A percentile compares a stretch with the other conserved stretches of the same genome.
phyloP scores from a whole-genome alignment of 768 basidiomycete species.

The Clitopilus hobsonii region DNA sequence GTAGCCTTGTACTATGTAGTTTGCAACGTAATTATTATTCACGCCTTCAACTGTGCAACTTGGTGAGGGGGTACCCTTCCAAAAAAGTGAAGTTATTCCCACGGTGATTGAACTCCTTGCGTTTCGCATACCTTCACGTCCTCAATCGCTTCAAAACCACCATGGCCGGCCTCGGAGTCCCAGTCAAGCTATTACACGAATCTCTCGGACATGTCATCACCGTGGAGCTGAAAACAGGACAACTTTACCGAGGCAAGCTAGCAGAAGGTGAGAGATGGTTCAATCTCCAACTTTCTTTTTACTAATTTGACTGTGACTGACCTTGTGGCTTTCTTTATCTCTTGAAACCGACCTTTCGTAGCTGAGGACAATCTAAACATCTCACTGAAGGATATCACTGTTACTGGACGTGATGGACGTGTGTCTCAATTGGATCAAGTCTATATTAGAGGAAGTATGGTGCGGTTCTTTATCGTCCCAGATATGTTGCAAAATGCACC shows the following conservation, averaged over 20 bases:
- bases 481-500: constrained; percentile 99
- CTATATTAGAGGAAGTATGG: constrained; percentile 97
- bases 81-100: constrained; percentile 5
- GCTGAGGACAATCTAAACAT: constrained; percentile 99
- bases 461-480: constrained; percentile 98
- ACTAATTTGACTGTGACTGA: constrained; percentile 9
- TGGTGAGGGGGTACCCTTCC: background rate
- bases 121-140: constrained; percentile 5
- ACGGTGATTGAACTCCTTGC: constrained; percentile 6
- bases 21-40: no score
- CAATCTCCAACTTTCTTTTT: constrained; percentile 6
- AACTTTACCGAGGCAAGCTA: constrained; percentile 94
- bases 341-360: constrained; percentile 31
- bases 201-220: constrained; percentile 95
- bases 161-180: constrained; percentile 82
- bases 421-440: constrained; percentile 99
- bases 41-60: no score
- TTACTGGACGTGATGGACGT: constrained; percentile 95
- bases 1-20: no score
- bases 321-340: background rate
- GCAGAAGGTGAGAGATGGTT: constrained; percentile 75
- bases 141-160: constrained; percentile 15
- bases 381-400: constrained; percentile 93
- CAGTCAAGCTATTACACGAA: constrained; percentile 95
- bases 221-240: constrained; percentile 97